Evolutionary conservation across 2,329 filamentous ascomycete genomes (phyloP).

Genomic region (Alternaria gaisen): DNA sequence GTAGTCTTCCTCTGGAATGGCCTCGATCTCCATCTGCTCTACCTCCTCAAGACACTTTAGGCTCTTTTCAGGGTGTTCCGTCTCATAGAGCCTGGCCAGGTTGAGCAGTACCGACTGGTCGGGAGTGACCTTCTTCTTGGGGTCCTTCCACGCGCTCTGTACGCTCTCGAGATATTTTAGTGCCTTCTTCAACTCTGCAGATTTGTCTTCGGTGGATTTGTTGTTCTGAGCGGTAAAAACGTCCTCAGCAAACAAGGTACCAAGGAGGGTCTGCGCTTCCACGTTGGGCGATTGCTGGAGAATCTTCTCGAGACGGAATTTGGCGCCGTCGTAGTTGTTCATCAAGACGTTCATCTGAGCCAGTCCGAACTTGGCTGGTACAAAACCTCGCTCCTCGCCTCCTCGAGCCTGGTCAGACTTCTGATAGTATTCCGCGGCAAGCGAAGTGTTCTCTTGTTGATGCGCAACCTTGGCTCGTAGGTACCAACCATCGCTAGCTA

Average conservation of each 20-base stretch:
- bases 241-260: constrained; percentile 92
- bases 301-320: constrained; percentile 93
- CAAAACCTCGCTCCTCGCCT: constrained; percentile 86
- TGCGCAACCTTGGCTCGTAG: constrained; percentile 91
- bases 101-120: constrained; percentile 92
- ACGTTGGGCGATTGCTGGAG: constrained; percentile 82
- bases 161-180: constrained; percentile 85
- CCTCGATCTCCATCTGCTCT: constrained; percentile 86
- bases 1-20: constrained; percentile 74
- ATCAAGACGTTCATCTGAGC: constrained; percentile 88
- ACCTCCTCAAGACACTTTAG: constrained; percentile 91
- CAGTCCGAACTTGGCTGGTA: constrained; percentile 93
- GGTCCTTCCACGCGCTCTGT: constrained; percentile 88
- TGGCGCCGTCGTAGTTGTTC: constrained; percentile 88
- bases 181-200: constrained; percentile 84
- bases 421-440: constrained; percentile 85
- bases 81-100: constrained; percentile 89
- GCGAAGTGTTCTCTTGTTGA: constrained; percentile 76
- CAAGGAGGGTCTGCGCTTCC: constrained; percentile 91
- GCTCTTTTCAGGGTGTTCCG: constrained; percentile 85
- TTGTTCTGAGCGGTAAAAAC: constrained; percentile 80
- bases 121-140: constrained; percentile 81
- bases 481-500: constrained; percentile 98
- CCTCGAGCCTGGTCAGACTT: constrained; percentile 91
- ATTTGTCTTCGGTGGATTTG: constrained; percentile 85